Evolutionary conservation across 2,329 filamentous ascomycete species (phyloP).

Genomic region (Leptosphaerulina australis): DNA sequence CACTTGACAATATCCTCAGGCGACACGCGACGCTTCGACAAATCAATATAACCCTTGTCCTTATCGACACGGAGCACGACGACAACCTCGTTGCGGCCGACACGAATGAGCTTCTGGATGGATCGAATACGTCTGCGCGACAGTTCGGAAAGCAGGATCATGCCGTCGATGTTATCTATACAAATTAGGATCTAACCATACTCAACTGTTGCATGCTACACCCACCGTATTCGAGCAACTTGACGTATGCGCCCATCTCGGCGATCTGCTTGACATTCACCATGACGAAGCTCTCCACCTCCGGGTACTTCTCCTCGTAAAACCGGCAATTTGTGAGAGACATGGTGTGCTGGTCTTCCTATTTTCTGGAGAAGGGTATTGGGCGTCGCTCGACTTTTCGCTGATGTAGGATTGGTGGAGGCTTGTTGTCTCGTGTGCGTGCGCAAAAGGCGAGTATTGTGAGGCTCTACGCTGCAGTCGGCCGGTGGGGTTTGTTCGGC

Average conservation of each 20-base stretch:
- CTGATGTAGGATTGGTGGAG: slow-evolving; percentile 13
- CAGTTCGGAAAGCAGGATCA: slow-evolving; percentile 97
- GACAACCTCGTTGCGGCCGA: slow-evolving; percentile 97
- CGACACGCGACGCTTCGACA: slow-evolving; percentile 97
- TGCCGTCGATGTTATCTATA: slow-evolving; percentile 95
- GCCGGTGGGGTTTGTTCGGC: slow-evolving; percentile 14
- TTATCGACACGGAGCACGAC: slow-evolving; percentile 99
- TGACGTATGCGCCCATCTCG: slow-evolving; percentile 99
- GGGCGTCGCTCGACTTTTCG: slow-evolving; percentile 20
- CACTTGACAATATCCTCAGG: slow-evolving; percentile 98
- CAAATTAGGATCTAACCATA: slow-evolving; percentile 9
- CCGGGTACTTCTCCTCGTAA: slow-evolving; percentile 96
- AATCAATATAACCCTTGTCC: slow-evolving; percentile 99
- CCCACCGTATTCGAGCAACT: slow-evolving; percentile 85
- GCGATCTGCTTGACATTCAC: slow-evolving; percentile 99
- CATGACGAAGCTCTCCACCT: slow-evolving; percentile 99
- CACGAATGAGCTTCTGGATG: slow-evolving; percentile 98
- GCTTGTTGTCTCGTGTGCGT: slow-evolving; percentile 10
- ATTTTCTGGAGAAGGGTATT: slow-evolving; percentile 11
- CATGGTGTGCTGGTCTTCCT: slow-evolving; percentile 63
- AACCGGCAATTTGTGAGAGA: slow-evolving; percentile 96
- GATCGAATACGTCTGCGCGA: slow-evolving; percentile 97
- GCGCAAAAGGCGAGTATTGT: slow-evolving; percentile 3
- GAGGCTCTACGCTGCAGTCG: slow-evolving; percentile 13
- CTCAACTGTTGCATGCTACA: not conserved